These are phyloP conservation scores for Sporothrix sp. DNA, from an alignment of 2,329 filamentous ascomycete species.

Conservation along the genomic window DNA sequence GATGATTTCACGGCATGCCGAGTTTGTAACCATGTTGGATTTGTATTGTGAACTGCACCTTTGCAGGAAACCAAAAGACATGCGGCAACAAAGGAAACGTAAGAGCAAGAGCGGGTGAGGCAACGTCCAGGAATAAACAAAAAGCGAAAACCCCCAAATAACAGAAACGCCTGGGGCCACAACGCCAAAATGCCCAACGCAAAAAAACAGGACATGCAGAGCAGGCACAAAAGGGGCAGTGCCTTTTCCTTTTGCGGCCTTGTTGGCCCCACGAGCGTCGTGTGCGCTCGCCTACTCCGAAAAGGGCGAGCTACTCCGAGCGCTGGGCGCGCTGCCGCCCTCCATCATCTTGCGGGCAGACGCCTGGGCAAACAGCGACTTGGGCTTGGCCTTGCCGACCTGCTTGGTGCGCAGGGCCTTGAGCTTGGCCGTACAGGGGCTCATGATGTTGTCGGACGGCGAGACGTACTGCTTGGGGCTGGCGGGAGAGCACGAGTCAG, in stretches of 20 bases:
- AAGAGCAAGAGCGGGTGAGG: too few relatives aligned
- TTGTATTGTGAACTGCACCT: too few relatives aligned
- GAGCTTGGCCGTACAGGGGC: constrained; percentile 74
- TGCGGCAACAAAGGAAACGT: neutral
- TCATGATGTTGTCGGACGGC: constrained; percentile 83
- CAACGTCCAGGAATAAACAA: neutral
- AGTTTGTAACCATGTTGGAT: too few relatives aligned
- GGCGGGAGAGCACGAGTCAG: neutral
- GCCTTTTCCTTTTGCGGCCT: too few relatives aligned
- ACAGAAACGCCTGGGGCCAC: neutral
- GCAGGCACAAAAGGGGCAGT: neutral
- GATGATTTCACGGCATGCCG: too few relatives aligned
- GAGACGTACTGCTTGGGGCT: constrained; percentile 52
- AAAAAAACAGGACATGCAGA: neutral
- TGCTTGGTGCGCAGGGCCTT: constrained; percentile 72
- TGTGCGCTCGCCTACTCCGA: neutral
- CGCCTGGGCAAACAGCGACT: constrained; percentile 57
- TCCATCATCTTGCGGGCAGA: constrained; percentile 50
- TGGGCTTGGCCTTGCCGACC: constrained; percentile 63
- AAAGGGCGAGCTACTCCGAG: constrained; percentile 9
- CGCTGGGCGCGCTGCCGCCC: constrained; percentile 32
- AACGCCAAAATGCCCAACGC: neutral
- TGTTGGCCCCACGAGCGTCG: too few relatives aligned
- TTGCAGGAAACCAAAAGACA: neutral
- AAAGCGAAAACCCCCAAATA: neutral